A percentile compares a stretch with the other conserved stretches of the same genome.
Evolutionary conservation across 306 rosid species (phyloP).

Genomic region (Trifolium fragiferum): DNA sequence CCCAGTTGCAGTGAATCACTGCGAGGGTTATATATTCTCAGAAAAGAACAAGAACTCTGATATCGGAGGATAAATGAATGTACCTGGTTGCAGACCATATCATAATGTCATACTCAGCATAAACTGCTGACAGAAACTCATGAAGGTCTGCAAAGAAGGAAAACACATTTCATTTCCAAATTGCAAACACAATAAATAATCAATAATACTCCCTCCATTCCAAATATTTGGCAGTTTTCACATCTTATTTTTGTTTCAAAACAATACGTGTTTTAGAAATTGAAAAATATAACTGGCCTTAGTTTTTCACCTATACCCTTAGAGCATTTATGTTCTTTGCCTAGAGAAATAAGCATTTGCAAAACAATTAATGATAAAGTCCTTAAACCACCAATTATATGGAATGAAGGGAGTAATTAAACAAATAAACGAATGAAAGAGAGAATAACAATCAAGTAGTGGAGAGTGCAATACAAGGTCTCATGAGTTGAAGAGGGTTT

Average conservation of each 20-base stretch:
- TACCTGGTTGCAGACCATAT: constrained; percentile 99
- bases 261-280: background rate
- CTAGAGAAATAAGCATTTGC: background rate
- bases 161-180: constrained; percentile 7
- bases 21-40: background rate
- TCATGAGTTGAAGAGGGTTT: constrained; percentile 93
- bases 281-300: background rate
- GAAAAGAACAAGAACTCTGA: constrained; percentile 2
- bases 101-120: constrained; percentile 88
- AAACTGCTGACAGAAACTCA: constrained; percentile 88
- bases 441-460: background rate
- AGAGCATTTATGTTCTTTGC: background rate
- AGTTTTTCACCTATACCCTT: background rate
- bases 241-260: background rate
- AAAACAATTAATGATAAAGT: background rate
- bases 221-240: background rate
- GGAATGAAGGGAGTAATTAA: background rate
- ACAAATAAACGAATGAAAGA: background rate
- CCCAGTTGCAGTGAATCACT: background rate
- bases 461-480: constrained; percentile 67
- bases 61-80: constrained; percentile 23
- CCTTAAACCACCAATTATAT: background rate
- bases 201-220: background rate
- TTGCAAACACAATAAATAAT: background rate
- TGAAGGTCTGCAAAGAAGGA: constrained; percentile 73